These are phyloP conservation scores for Metschnikowia matae DNA, from an alignment of 805 yeast species.

Conservation along the genomic window DNA sequence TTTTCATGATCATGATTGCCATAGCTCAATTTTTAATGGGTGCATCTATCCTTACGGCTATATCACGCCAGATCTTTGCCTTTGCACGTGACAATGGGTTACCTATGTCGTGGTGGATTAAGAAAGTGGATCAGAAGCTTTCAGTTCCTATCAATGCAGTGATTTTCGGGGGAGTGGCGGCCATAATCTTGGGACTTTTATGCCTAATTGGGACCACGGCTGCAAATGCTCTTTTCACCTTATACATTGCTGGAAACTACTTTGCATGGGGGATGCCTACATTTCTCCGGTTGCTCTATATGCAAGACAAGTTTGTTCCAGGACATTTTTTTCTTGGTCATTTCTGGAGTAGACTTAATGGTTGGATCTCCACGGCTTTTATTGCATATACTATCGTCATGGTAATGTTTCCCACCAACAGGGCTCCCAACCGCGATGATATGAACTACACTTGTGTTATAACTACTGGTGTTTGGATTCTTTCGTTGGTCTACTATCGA, in stretches of 20 bases:
- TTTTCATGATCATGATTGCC: slow-evolving; percentile 55
- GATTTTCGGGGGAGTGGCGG: slow-evolving; percentile 39
- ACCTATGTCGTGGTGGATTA: slow-evolving; percentile 49
- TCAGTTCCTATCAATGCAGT: slow-evolving; percentile 68
- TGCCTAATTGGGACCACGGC: slow-evolving; percentile 58
- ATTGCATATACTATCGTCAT: slow-evolving; percentile 50
- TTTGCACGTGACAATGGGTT: slow-evolving; percentile 75
- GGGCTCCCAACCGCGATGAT: slow-evolving; percentile 36
- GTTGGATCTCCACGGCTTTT: slow-evolving; percentile 47
- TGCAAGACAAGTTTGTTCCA: slow-evolving; percentile 50
- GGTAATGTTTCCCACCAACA: slow-evolving; percentile 57
- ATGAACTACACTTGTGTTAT: slow-evolving; percentile 73
- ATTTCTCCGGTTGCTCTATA: slow-evolving; percentile 41
- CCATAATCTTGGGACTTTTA: slow-evolving; percentile 52
- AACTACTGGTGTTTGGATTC: slow-evolving; percentile 56
- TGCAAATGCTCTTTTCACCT: slow-evolving; percentile 63
- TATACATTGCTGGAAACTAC: slow-evolving; percentile 59
- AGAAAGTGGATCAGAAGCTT: slow-evolving; percentile 51
- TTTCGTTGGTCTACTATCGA: slow-evolving; percentile 49
- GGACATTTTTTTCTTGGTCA: slow-evolving; percentile 67
- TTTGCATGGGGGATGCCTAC: slow-evolving; percentile 64
- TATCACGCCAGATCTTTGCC: slow-evolving; percentile 71
- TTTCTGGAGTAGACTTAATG: slow-evolving; percentile 39
- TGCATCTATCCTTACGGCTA: slow-evolving; percentile 55
- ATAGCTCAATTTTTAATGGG: slow-evolving; percentile 66